A percentile compares a stretch with the other conserved stretches of the same genome.
Conservation (phyloP, 208 protist species). For the Sergeia podlipaevii region DNA sequence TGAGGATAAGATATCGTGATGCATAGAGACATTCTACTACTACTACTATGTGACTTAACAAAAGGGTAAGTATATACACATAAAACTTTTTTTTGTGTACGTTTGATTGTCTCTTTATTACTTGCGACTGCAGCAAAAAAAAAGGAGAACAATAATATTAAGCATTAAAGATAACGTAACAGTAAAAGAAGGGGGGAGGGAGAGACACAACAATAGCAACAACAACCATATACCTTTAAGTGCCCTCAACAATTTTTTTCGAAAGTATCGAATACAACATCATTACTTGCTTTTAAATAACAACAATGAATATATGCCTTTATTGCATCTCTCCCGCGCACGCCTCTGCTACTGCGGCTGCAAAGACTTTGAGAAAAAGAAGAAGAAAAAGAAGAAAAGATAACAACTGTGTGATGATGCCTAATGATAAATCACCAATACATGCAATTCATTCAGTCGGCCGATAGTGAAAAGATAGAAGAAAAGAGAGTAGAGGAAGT, state of each 20-base stretch:
- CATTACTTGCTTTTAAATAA: neutral
- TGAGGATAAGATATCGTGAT: neutral
- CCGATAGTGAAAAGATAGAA: no score
- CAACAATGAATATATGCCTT: neutral
- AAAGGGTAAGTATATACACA: no score
- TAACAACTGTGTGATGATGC: neutral
- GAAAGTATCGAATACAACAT: neutral
- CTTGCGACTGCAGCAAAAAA: slow-evolving; percentile 4
- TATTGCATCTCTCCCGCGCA: neutral
- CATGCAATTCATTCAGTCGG: no score
- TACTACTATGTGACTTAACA: no score
- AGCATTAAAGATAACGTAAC: neutral
- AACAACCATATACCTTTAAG: slow-evolving; percentile 1
- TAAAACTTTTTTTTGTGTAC: no score
- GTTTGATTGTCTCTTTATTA: no score
- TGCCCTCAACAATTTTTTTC: slow-evolving; percentile 10
- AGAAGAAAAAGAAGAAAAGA: neutral
- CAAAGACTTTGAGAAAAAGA: slow-evolving; percentile 1
- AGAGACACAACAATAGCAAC: neutral
- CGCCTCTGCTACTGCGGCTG: neutral
- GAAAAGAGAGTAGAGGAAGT: slow-evolving; percentile 3
- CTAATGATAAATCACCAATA: no score
- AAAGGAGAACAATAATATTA: neutral
- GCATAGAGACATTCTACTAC: neutral
- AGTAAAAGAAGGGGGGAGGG: neutral